A percentile compares a stretch with the other conserved stretches of the same genome.
Evolutionary conservation across 2,329 filamentous ascomycete genomes (phyloP).

Genomic region (Epichloe gansuensis): DNA sequence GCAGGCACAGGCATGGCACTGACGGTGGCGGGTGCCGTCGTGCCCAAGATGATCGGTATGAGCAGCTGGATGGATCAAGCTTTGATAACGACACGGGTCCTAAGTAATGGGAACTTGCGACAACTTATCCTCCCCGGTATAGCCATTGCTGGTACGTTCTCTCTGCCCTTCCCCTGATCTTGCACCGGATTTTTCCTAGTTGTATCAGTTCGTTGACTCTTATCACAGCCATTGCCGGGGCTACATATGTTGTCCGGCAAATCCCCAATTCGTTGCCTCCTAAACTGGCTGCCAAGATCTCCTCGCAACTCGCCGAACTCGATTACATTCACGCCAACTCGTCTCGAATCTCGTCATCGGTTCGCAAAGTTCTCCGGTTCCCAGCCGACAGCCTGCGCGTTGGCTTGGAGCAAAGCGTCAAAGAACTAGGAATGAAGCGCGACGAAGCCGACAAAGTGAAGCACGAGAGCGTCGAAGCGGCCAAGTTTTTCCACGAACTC

Average conservation of each 20-base stretch:
- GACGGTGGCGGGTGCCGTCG: slow-evolving; percentile 77
- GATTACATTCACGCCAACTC: slow-evolving; percentile 92
- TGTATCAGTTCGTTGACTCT: neutral
- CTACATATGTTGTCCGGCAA: slow-evolving; percentile 70
- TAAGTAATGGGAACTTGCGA: slow-evolving; percentile 71
- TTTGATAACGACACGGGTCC: slow-evolving; percentile 63
- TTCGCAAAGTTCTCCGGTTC: slow-evolving; percentile 77
- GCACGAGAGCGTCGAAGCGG: slow-evolving; percentile 71
- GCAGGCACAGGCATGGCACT: slow-evolving; percentile 90
- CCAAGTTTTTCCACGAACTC: slow-evolving; percentile 82
- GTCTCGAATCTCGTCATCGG: slow-evolving; percentile 67
- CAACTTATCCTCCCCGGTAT: slow-evolving; percentile 71
- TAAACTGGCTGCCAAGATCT: slow-evolving; percentile 74
- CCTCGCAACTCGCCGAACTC: slow-evolving; percentile 62
- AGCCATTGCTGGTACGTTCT: slow-evolving; percentile 58
- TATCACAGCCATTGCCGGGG: slow-evolving; percentile 52
- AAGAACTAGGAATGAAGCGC: slow-evolving; percentile 65
- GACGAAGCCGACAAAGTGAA: slow-evolving; percentile 75
- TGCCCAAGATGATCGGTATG: slow-evolving; percentile 68
- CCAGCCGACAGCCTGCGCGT: slow-evolving; percentile 79
- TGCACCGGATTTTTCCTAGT: neutral
- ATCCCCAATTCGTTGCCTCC: slow-evolving; percentile 83
- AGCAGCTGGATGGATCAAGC: slow-evolving; percentile 83
- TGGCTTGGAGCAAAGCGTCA: slow-evolving; percentile 70
- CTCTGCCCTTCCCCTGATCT: neutral